phyloP scores from a whole-genome alignment of 306 rosid species.

The Vigna hirtella region DNA sequence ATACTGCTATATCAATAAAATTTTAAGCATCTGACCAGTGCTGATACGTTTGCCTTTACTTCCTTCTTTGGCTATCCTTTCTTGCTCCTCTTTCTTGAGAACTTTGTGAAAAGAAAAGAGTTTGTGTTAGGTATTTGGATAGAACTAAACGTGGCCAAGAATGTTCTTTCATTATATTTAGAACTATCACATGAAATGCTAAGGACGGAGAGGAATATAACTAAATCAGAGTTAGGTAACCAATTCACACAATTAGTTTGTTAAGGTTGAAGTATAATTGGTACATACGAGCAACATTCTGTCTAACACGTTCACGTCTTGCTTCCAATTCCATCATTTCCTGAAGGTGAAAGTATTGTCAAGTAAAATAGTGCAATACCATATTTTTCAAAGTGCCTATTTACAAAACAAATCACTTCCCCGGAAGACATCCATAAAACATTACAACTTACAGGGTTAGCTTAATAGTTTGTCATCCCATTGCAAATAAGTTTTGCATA shows the following conservation, averaged over 20 bases:
- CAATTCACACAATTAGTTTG: slow-evolving; percentile 36
- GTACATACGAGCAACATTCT: slow-evolving; percentile 89
- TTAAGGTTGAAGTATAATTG: slow-evolving; percentile 31
- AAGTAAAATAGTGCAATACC: slow-evolving; percentile 22
- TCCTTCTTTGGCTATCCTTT: slow-evolving; percentile 73
- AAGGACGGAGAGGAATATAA: slow-evolving; percentile 9
- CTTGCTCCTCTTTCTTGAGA: slow-evolving; percentile 93
- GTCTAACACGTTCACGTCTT: slow-evolving; percentile 81
- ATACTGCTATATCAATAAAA: slow-evolving; percentile 19
- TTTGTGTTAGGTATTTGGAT: slow-evolving; percentile 35
- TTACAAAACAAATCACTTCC: slow-evolving; percentile 4
- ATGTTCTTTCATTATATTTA: slow-evolving; percentile 13
- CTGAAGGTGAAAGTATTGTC: slow-evolving; percentile 56
- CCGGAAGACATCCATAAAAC: slow-evolving; percentile 16
- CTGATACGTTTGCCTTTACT: slow-evolving; percentile 51
- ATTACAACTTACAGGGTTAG: slow-evolving; percentile 10
- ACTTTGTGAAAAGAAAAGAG: slow-evolving; percentile 51
- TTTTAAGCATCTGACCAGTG: slow-evolving; percentile 60
- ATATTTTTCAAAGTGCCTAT: background rate
- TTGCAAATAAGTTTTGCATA: slow-evolving; percentile 1
- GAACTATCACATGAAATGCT: slow-evolving; percentile 33
- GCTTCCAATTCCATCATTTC: slow-evolving; percentile 83
- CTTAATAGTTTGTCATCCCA: slow-evolving; percentile 6
- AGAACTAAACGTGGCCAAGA: slow-evolving; percentile 32
- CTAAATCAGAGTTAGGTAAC: slow-evolving; percentile 36